Evolutionary conservation across 2,329 filamentous ascomycete genomes (phyloP), one percentile per base, ranked within the genome.

Genomic region (Botryotinia narcissicola): DNA sequence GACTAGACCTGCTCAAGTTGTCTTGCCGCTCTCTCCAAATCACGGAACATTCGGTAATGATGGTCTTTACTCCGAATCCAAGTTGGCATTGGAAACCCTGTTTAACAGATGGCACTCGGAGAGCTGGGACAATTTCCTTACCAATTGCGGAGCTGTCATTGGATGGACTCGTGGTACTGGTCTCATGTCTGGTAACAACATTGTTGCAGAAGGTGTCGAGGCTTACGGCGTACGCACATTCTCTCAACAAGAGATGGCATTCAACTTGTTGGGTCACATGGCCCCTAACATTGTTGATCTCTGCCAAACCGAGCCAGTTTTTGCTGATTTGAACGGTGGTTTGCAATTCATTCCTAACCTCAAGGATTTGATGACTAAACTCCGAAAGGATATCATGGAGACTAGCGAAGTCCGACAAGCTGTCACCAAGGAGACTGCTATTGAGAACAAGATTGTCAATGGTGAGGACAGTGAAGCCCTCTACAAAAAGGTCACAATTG

Each of bases 21-120:
- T 99, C 75, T 88, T 99, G 40, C 96, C 96, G 64, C 87, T 99
- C 14, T 99, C 96, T 4, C 96, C 96, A 74, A 99, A 99, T 85
- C 97, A 99, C 84, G 96, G 96, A 78, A 99, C 95, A 46, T 99
- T 99, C 79, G 96, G 96, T 81, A 98, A 94, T 82, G 96, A 99
- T 79, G 96, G 96, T 85, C 89, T 99, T 67, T 99, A 99, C 85
- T 97, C 96, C 9, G 96, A 99, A 85, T 98, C 96, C 66, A 99
- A 99, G 86, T 91, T 99, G 74, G 96, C 92, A 61, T 88, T 99
- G 14, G 96, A 99, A 87, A 98, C 96, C 7, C 89, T 99, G 54
- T 98, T 99, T 89, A 98, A 97, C 86, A 90, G 96, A 78, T 99
- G 96, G 96, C 92, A 97, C 84, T 97, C 96, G 0, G 96, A 99